Evolutionary conservation across 1,139 yeast species (phyloP), one percentile per base, ranked within the genome.

Genomic region (Nematodospora anomalae): DNA sequence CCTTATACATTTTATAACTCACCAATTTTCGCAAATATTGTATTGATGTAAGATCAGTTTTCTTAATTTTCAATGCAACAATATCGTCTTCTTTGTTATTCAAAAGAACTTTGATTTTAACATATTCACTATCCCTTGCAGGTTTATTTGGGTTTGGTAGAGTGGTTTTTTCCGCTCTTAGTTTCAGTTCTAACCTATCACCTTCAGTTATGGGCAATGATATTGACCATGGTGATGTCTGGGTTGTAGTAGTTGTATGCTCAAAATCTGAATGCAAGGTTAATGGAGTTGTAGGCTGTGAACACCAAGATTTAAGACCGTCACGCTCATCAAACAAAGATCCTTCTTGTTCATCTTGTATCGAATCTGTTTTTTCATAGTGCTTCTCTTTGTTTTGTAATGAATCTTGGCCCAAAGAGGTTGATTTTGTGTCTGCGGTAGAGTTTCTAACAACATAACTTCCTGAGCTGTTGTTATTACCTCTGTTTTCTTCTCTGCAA

Each of bases 1-100:
- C 70, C 40, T 59, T 62, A 44, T 63, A 64, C 30, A 66, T 60
- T 44, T 65, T 65, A 46, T 47, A 53, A 28, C 65, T 59, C 13
- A 65, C 41, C 32, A 60, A 42, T 42, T 55, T 57, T 43, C 65
- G 64, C 42, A 65, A 52, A 45, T 63, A 57, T 5, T 46, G 51
- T 13, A 64, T 49, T 8, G 65, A 53, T n/a, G 52, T 50, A 18
- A 66, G 44, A 33, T 58, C 53, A 9, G 57, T 43, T 22, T 54
- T 50, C 30, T 55, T 55, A 20, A 64, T 53, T 36, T 56, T 57
- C 23, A 64, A 43, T 2, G 59, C 67, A 12, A 65, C 52, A 11
- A 64, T 61, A 39, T 65, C 71, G 27, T 57, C 55, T 33, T 60
- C 65, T 28, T 47, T 44, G 42, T 64, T 63, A 39, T 61, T 55